Evolutionary conservation across 345 rosid genomes (phyloP).

Genomic region (Pugionium cornutum): DNA sequence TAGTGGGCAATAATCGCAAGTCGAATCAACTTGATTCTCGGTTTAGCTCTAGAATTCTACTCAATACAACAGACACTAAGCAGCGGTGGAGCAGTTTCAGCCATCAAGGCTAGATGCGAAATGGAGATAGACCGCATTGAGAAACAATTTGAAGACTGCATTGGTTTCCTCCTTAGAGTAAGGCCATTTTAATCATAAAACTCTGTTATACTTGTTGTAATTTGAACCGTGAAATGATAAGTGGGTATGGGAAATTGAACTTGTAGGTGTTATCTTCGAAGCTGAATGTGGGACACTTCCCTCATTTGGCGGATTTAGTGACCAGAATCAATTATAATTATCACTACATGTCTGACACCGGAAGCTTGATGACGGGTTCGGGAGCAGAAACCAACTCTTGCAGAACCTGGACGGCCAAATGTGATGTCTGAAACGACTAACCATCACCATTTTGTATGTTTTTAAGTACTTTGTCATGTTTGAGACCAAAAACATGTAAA

Average conservation of each 20-base stretch:
- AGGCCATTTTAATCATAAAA: slow-evolving; percentile 20
- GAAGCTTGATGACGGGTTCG: slow-evolving; percentile 64
- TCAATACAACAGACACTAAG: slow-evolving; percentile 79
- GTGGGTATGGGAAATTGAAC: slow-evolving; percentile 5
- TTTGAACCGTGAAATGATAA: not conserved
- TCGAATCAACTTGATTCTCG: slow-evolving; percentile 86
- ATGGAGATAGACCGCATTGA: slow-evolving; percentile 78
- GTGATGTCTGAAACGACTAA: slow-evolving; percentile 20
- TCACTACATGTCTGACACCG: slow-evolving; percentile 88
- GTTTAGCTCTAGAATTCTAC: slow-evolving; percentile 88
- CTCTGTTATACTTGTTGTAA: not conserved
- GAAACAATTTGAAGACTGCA: slow-evolving; percentile 88
- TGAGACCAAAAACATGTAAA: not conserved
- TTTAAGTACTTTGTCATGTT: not conserved
- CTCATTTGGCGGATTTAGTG: slow-evolving; percentile 92
- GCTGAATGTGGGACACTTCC: slow-evolving; percentile 89
- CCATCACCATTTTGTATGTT: not conserved
- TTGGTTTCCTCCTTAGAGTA: slow-evolving; percentile 93
- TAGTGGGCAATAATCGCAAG: slow-evolving; percentile 95
- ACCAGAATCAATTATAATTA: slow-evolving; percentile 92
- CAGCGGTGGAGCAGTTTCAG: slow-evolving; percentile 74
- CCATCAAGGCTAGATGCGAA: slow-evolving; percentile 81
- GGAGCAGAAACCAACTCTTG: slow-evolving; percentile 52
- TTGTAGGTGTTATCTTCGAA: slow-evolving; percentile 85
- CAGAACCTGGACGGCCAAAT: slow-evolving; percentile 23